These are phyloP conservation scores for Fusarium sp. DNA, from an alignment of 2,329 filamentous ascomycete genomes.

Conservation along the genomic window DNA sequence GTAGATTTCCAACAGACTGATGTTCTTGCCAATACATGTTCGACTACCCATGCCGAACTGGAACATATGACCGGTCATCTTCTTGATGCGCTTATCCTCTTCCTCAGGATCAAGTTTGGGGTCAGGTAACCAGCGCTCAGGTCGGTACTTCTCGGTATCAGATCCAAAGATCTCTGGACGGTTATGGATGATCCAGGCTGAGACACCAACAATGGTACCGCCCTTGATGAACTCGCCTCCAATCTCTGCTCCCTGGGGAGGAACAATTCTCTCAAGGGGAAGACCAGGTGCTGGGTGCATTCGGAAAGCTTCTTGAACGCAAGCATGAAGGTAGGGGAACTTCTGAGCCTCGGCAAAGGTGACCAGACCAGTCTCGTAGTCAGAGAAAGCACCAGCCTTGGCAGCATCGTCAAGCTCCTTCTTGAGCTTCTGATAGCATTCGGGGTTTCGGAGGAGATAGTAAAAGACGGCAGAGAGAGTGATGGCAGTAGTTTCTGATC, in stretches of 20 bases:
- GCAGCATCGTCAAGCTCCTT: constrained; percentile 73
- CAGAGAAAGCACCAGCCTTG: constrained; percentile 62
- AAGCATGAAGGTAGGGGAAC: constrained; percentile 81
- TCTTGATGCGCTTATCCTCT: constrained; percentile 58
- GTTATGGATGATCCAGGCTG: constrained; percentile 80
- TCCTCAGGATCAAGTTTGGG: constrained; percentile 52
- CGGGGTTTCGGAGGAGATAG: constrained; percentile 74
- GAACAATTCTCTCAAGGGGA: constrained; percentile 79
- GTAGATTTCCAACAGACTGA: constrained; percentile 72
- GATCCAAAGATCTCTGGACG: constrained; percentile 75
- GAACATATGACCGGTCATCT: constrained; percentile 48
- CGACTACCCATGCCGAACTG: constrained; percentile 79
- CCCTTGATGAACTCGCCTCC: constrained; percentile 72
- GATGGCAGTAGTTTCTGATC: constrained; percentile 84
- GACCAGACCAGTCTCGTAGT: constrained; percentile 69
- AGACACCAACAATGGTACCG: constrained; percentile 80
- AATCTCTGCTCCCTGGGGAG: constrained; percentile 72
- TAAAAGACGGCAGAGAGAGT: constrained; percentile 79
- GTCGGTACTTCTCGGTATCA: constrained; percentile 74
- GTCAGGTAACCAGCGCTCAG: constrained; percentile 74
- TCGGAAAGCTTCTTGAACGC: constrained; percentile 82
- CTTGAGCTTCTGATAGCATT: constrained; percentile 66
- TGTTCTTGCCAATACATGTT: constrained; percentile 78
- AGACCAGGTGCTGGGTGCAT: constrained; percentile 80
- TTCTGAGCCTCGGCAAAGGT: constrained; percentile 77